A percentile compares a stretch with the other conserved stretches of the same genome.
Conservation (phyloP, 352 stramenopile genomes). For the Phytophthora quininea region DNA sequence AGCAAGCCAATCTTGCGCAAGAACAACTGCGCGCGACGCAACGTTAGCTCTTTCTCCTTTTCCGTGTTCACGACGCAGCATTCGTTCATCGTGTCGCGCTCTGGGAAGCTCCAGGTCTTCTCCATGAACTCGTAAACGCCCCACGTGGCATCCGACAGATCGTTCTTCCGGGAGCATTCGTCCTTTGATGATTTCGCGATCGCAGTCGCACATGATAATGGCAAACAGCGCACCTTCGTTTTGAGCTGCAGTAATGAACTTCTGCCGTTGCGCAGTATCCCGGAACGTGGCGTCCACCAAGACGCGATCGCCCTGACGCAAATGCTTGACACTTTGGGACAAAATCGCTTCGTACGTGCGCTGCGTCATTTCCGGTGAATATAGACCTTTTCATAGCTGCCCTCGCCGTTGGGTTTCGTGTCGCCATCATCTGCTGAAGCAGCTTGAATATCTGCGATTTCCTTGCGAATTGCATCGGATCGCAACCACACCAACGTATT, state of each 20-base stretch:
- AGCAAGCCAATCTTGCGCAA: slow-evolving; percentile 63
- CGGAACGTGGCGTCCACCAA: slow-evolving; percentile 71
- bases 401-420: slow-evolving; percentile 6
- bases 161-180: slow-evolving; percentile 62
- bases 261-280: slow-evolving; percentile 44
- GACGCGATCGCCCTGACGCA: slow-evolving; percentile 59
- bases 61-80: slow-evolving; percentile 67
- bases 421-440: slow-evolving; percentile 14
- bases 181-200: slow-evolving; percentile 72
- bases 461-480: slow-evolving; percentile 70
- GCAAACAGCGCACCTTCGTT: slow-evolving; percentile 61
- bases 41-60: slow-evolving; percentile 71
- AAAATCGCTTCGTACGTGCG: slow-evolving; percentile 75
- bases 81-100: slow-evolving; percentile 43
- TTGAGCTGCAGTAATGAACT: slow-evolving; percentile 48
- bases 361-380: slow-evolving; percentile 59
- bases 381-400: slow-evolving; percentile 64
- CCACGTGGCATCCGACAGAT: slow-evolving; percentile 75
- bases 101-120: slow-evolving; percentile 44
- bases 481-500: slow-evolving; percentile 55
- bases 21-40: slow-evolving; percentile 58
- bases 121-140: slow-evolving; percentile 74
- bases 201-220: slow-evolving; percentile 65
- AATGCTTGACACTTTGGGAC: slow-evolving; percentile 31
- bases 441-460: slow-evolving; percentile 31